Evolutionary conservation across 139 green algal species (phyloP).

Genomic region (Chlamydomonas incerta): DNA sequence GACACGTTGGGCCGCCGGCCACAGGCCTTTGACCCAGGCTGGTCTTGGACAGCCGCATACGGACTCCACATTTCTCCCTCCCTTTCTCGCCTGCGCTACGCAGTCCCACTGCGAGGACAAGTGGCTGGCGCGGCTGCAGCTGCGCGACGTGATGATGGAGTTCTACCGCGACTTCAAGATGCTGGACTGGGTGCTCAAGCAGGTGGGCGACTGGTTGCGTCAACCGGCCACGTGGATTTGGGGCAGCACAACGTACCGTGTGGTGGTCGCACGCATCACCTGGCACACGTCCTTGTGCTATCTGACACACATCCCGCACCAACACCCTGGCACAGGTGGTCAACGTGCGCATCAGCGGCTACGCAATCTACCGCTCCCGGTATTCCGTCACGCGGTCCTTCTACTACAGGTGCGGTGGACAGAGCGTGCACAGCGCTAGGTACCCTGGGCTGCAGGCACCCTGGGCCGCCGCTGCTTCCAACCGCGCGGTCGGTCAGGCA

Average conservation of each 20-base stretch:
- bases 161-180: conserved; percentile 37
- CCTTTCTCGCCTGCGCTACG: not conserved
- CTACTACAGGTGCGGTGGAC: conserved; percentile 46
- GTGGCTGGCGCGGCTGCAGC: conserved; percentile 36
- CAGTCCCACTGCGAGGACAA: conserved; percentile 24
- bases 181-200: conserved; percentile 42
- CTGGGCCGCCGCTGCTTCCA: too few relatives aligned
- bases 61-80: too few relatives aligned
- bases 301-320: too few relatives aligned
- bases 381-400: conserved; percentile 24
- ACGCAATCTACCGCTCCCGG: conserved; percentile 28
- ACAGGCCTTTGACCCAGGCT: too few relatives aligned
- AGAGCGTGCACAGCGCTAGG: too few relatives aligned
- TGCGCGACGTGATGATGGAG: conserved; percentile 37
- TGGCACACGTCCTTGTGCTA: too few relatives aligned
- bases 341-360: conserved; percentile 32
- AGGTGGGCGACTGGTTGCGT: conserved; percentile 6
- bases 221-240: not conserved
- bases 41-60: too few relatives aligned
- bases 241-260: too few relatives aligned
- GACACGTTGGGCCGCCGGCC: too few relatives aligned
- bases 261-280: too few relatives aligned
- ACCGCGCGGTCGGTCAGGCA: too few relatives aligned
- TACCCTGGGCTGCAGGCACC: too few relatives aligned
- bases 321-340: conserved; percentile 30